Conservation (phyloP, 2,329 filamentous ascomycete species). For the Huntiella savannae region DNA sequence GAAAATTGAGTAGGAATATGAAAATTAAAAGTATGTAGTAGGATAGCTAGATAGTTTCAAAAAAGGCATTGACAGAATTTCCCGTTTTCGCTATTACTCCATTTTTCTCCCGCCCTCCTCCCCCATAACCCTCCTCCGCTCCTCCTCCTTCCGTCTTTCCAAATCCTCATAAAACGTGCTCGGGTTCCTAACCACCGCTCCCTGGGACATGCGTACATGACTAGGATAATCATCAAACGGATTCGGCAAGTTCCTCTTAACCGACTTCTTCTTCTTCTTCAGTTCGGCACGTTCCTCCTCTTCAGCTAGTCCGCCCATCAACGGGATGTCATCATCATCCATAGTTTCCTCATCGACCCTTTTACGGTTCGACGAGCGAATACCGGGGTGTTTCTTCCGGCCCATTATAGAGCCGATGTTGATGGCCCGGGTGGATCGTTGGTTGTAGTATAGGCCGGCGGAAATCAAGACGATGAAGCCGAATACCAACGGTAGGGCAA, state of each 20-base stretch:
- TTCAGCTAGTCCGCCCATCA: slow-evolving; percentile 18
- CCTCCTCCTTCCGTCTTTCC: slow-evolving; percentile 3
- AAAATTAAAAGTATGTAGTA: too few relatives aligned
- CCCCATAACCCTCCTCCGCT: not conserved
- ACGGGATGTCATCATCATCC: slow-evolving; percentile 4
- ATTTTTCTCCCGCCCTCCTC: not conserved
- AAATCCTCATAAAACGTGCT: slow-evolving; percentile 4
- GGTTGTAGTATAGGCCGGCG: slow-evolving; percentile 38
- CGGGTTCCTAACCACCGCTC: slow-evolving; percentile 12
- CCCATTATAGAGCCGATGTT: slow-evolving; percentile 33
- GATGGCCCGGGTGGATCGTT: slow-evolving; percentile 30
- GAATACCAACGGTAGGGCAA: slow-evolving; percentile 33
- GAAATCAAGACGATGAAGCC: slow-evolving; percentile 28
- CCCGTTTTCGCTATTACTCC: not conserved
- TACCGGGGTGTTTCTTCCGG: slow-evolving; percentile 1
- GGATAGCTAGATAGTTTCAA: too few relatives aligned
- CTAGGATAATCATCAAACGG: slow-evolving; percentile 11
- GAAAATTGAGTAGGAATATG: not conserved
- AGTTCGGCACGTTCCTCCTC: not conserved
- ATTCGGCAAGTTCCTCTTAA: slow-evolving; percentile 2
- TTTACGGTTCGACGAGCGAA: slow-evolving; percentile 11
- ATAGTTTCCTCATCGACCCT: slow-evolving; percentile 7
- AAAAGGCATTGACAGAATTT: too few relatives aligned
- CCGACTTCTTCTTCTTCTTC: slow-evolving; percentile 11
- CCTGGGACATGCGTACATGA: slow-evolving; percentile 13